A percentile compares a stretch with the other conserved stretches of the same genome.
Evolutionary conservation across 2,329 filamentous ascomycete genomes (phyloP).

Genomic region (Fusarium setosum): DNA sequence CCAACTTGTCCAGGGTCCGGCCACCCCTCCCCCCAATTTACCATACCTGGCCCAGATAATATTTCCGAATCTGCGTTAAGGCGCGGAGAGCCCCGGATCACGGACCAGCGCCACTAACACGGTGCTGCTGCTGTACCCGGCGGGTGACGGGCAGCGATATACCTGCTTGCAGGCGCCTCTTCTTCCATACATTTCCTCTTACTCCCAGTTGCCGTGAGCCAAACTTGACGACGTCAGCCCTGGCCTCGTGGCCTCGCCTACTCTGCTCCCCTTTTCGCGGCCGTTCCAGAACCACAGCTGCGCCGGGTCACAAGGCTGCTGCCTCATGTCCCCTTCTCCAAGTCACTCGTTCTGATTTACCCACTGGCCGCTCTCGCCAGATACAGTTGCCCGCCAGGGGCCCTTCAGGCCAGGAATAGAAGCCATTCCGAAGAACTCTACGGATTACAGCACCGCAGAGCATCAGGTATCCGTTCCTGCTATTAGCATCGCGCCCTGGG

Average conservation of each 20-base stretch:
- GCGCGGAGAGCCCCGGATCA: conserved; percentile 58
- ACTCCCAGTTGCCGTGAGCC: conserved; percentile 40
- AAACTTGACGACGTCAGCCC: conserved; percentile 43
- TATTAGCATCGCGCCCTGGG: conserved; percentile 27
- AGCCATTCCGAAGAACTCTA: conserved; percentile 9
- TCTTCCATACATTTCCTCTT: conserved; percentile 39
- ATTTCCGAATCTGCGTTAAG: conserved; percentile 62
- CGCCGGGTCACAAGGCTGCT: conserved; percentile 16
- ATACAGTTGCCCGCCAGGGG: conserved; percentile 10
- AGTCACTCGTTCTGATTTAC: conserved; percentile 30
- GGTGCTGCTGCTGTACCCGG: conserved; percentile 47
- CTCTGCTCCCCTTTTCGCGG: conserved; percentile 36
- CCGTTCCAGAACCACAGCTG: conserved; percentile 35
- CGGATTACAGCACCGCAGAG: conserved; percentile 13
- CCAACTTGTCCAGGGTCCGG: conserved; percentile 51
- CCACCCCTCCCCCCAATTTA: conserved; percentile 50
- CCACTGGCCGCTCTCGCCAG: conserved; percentile 11
- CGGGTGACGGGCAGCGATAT: conserved; percentile 48
- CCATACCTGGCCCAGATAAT: conserved; percentile 58
- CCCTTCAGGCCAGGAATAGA: conserved; percentile 7
- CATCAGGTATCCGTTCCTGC: conserved; percentile 18
- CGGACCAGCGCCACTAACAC: conserved; percentile 50
- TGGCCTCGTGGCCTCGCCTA: conserved; percentile 43
- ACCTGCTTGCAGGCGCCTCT: conserved; percentile 45
- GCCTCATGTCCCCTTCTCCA: not conserved